These are phyloP conservation scores for Musa troglodytarum DNA, from an alignment of 176 grass and related monocot species.

Conservation along the genomic window DNA sequence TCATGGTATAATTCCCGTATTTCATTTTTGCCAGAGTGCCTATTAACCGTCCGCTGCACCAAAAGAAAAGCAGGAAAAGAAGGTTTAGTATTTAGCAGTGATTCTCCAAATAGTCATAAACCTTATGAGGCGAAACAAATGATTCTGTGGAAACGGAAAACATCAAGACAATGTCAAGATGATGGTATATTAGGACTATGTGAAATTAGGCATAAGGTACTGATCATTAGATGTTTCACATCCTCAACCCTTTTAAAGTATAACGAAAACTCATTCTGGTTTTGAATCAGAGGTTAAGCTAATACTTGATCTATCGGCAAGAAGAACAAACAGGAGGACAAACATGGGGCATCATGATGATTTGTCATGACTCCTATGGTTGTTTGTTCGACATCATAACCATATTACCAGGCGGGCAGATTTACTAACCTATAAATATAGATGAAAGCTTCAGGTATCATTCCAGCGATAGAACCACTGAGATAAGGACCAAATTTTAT, in stretches of 20 bases:
- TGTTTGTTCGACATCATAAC: background rate
- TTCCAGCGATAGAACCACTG: conserved; percentile 68
- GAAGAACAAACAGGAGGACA: too few relatives aligned
- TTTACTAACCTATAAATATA: conserved; percentile 80
- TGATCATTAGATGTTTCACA: too few relatives aligned
- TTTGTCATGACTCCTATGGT: too few relatives aligned
- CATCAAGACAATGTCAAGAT: too few relatives aligned
- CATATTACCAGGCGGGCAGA: background rate
- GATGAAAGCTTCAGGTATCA: conserved; percentile 80
- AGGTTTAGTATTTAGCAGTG: background rate
- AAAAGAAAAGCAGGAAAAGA: conserved; percentile 10
- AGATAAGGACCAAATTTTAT: conserved; percentile 73
- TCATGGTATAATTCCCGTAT: conserved; percentile 61
- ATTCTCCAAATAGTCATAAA: background rate
- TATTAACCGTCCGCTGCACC: conserved; percentile 72
- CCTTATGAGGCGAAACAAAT: too few relatives aligned
- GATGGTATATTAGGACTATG: too few relatives aligned
- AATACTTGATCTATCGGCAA: background rate
- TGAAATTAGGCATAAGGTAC: too few relatives aligned
- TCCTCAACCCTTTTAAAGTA: too few relatives aligned
- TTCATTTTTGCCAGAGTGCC: conserved; percentile 57
- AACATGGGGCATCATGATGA: too few relatives aligned
- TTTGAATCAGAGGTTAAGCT: background rate
- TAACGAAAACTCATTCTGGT: too few relatives aligned
- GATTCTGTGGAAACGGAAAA: background rate